Evolutionary conservation across 192 early-diverging fungal species (phyloP).

Genomic region (Podila horticola): DNA sequence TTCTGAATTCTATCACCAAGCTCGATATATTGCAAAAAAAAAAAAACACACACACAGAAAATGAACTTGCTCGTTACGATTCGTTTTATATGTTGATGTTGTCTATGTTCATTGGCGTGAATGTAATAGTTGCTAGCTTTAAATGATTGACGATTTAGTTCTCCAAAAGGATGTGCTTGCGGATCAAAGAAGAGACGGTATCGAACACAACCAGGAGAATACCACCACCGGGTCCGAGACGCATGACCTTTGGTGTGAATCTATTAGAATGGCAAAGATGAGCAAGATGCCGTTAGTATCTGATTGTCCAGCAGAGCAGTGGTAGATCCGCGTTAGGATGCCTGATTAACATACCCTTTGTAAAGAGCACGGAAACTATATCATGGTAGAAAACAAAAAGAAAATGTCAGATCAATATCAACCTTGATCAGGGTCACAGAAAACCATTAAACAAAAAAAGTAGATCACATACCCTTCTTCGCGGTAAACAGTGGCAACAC

Average conservation of each 20-base stretch:
- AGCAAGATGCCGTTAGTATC: not conserved
- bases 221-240: slow-evolving; percentile 86
- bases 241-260: slow-evolving; percentile 91
- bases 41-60: not conserved
- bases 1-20: not conserved
- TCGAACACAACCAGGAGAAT: slow-evolving; percentile 93
- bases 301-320: not conserved
- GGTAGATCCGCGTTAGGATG: not conserved
- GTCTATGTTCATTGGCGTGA: too few relatives aligned
- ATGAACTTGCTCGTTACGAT: not conserved
- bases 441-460: not conserved
- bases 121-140: not conserved
- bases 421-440: too few relatives aligned
- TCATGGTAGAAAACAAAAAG: not conserved
- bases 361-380: slow-evolving; percentile 81
- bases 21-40: not conserved
- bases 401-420: not conserved
- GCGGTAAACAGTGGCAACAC: slow-evolving; percentile 76
- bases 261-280: not conserved
- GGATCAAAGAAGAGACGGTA: slow-evolving; percentile 84
- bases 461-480: slow-evolving; percentile 85
- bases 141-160: not conserved
- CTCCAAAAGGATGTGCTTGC: slow-evolving; percentile 68
- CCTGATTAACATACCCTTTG: slow-evolving; percentile 68
- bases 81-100: too few relatives aligned